Evolutionary conservation across 441 rosid species (phyloP).

Genomic region (Breynia disticha): DNA sequence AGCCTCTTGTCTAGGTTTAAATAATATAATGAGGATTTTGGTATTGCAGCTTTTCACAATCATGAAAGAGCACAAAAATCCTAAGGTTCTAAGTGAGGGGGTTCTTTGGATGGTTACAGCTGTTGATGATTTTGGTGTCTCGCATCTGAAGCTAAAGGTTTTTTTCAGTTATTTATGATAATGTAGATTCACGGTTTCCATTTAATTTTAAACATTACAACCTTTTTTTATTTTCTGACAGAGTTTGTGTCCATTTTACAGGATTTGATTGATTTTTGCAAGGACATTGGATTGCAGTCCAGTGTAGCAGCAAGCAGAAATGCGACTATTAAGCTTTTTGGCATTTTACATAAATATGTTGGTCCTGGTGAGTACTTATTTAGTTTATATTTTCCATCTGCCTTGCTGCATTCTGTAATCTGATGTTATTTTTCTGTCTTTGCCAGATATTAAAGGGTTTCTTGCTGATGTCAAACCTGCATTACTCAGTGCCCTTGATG

Average conservation of each 20-base stretch:
- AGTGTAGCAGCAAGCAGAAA: conserved; percentile 99
- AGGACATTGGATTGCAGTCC: conserved; percentile 95
- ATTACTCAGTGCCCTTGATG: conserved; percentile 88
- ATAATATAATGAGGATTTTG: not conserved
- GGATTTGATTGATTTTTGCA: conserved; percentile 97
- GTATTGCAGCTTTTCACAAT: conserved; percentile 71
- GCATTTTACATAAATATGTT: conserved; percentile 80
- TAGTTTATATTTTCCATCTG: conserved; percentile 4
- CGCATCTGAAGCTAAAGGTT: conserved; percentile 92
- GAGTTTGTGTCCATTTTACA: conserved; percentile 25
- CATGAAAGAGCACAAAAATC: conserved; percentile 99
- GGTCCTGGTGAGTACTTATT: conserved; percentile 78
- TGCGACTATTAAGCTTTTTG: conserved; percentile 97
- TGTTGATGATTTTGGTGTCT: conserved; percentile 90
- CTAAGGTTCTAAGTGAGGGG: conserved; percentile 99
- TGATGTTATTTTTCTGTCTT: conserved; percentile 12
- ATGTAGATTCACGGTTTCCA: not conserved
- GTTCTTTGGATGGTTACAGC: conserved; percentile 93
- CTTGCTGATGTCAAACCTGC: conserved; percentile 98
- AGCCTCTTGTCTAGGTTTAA: no score
- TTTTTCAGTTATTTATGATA: conserved; percentile 12
- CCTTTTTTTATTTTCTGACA: no score
- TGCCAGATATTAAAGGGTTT: conserved; percentile 87
- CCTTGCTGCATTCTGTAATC: not conserved
- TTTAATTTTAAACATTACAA: no score